Evolutionary conservation across 1,284 basidiomycete genomes (phyloP).

Genomic region (Trichosporon ovoides): DNA sequence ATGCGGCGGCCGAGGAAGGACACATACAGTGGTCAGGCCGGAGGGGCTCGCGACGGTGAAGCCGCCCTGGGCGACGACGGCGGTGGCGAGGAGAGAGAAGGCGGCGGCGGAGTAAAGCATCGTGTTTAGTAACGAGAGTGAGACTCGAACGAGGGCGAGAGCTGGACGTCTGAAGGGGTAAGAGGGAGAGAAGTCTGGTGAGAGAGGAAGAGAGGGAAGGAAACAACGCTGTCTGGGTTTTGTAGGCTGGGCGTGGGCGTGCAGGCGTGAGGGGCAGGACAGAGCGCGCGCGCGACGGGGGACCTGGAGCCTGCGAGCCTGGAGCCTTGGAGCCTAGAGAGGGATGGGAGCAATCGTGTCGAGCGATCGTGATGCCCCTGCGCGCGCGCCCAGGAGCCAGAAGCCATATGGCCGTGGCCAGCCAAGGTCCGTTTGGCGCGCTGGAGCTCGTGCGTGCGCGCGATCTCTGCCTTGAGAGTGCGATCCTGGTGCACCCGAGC

Average conservation of each 20-base stretch:
- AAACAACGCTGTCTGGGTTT: background rate
- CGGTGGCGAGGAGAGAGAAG: constrained; percentile 24
- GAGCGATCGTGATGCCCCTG: background rate
- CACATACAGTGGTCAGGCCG: constrained; percentile 29
- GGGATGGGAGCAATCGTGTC: background rate
- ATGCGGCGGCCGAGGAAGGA: background rate
- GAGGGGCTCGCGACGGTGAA: constrained; percentile 60
- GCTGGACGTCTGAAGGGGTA: constrained; percentile 1
- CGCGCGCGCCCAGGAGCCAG: background rate
- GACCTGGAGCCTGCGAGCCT: too few relatives aligned
- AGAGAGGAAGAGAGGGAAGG: constrained; percentile 7
- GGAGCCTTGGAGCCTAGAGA: too few relatives aligned
- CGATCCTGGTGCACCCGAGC: background rate
- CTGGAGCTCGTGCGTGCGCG: background rate
- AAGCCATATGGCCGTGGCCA: background rate
- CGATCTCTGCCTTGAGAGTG: too few relatives aligned
- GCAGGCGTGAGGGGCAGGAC: background rate
- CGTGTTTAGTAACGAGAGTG: constrained; percentile 5
- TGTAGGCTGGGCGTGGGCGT: background rate
- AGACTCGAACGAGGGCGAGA: constrained; percentile 12
- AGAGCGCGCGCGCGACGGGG: background rate
- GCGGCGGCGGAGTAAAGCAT: constrained; percentile 20
- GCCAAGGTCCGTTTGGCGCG: background rate
- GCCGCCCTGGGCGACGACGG: constrained; percentile 42
- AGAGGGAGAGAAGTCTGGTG: constrained; percentile 6